These are phyloP conservation scores for Phanerochaete carnosa DNA, from an alignment of 768 basidiomycete genomes.

Conservation along the genomic window DNA sequence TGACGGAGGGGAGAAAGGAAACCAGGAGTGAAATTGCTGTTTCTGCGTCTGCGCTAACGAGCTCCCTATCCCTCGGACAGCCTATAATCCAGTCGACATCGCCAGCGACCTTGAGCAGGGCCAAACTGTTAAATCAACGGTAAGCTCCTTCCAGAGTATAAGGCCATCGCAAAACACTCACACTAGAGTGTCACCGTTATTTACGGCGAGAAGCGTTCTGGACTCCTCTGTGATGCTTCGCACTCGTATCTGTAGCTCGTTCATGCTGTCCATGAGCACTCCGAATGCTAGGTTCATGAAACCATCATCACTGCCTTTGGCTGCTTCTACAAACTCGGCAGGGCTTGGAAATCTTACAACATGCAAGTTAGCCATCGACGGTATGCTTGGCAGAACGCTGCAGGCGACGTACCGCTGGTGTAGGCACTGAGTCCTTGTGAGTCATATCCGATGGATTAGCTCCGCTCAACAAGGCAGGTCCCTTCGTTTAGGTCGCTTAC, in stretches of 20 bases:
- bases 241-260: neutral
- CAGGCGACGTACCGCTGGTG: no score
- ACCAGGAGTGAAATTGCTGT: neutral
- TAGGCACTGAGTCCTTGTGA: no score
- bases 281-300: conserved; percentile 6
- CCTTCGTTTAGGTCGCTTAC: no score
- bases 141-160: neutral
- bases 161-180: neutral
- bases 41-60: neutral
- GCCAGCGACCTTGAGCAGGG: conserved; percentile 1
- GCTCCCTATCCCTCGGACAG: neutral
- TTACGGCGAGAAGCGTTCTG: conserved; percentile 6
- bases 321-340: conserved; percentile 3
- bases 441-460: no score
- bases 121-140: neutral
- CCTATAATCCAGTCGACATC: conserved; percentile 1
- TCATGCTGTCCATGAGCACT: neutral
- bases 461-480: no score
- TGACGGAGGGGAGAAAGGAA: neutral
- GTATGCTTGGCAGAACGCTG: no score
- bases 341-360: conserved; percentile 6
- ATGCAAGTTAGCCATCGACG: conserved; percentile 6
- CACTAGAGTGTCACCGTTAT: neutral
- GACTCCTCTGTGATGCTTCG: neutral
- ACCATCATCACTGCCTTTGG: conserved; percentile 1